Percentiles rank a stretch among this genome's conserved stretches.
Evolutionary conservation across 192 early-diverging fungal genomes (phyloP).

Genomic region (Backusella australiensis): DNA sequence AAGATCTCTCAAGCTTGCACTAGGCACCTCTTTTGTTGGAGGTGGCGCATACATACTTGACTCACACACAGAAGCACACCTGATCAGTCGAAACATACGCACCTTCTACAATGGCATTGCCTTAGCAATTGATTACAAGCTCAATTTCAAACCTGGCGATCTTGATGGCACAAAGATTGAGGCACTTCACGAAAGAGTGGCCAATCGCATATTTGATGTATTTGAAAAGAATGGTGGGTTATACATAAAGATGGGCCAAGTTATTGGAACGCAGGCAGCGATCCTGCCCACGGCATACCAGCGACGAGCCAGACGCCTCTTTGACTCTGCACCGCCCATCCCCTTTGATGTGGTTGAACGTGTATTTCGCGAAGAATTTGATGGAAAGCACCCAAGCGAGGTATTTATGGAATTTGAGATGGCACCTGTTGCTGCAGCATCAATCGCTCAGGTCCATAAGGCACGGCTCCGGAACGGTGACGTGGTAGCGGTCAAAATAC

Average conservation of each 20-base stretch:
- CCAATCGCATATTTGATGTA: conserved; percentile 67
- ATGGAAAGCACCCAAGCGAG: conserved; percentile 46
- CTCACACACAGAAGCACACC: conserved; percentile 44
- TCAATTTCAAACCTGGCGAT: conserved; percentile 72
- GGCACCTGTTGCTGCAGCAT: conserved; percentile 79
- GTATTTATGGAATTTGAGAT: conserved; percentile 72
- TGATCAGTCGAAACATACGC: conserved; percentile 44
- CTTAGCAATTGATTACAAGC: conserved; percentile 73
- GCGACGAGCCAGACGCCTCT: conserved; percentile 61
- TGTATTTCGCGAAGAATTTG: conserved; percentile 70
- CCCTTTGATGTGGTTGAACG: conserved; percentile 58
- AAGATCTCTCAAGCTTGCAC: background rate
- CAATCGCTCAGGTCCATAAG: conserved; percentile 95
- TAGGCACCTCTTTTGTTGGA: background rate
- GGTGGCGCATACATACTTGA: conserved; percentile 44
- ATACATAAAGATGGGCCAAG: conserved; percentile 89
- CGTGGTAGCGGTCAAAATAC: conserved; percentile 87
- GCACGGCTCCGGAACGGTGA: conserved; percentile 67
- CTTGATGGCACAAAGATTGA: conserved; percentile 47
- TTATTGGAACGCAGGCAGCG: conserved; percentile 64
- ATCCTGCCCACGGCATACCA: conserved; percentile 64
- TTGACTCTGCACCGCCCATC: conserved; percentile 81
- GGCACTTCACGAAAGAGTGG: conserved; percentile 69
- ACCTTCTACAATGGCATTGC: conserved; percentile 49
- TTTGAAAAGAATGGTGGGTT: conserved; percentile 85